Evolutionary conservation across 2,329 filamentous ascomycete species (phyloP).

Genomic region (Cladosporium sp.): DNA sequence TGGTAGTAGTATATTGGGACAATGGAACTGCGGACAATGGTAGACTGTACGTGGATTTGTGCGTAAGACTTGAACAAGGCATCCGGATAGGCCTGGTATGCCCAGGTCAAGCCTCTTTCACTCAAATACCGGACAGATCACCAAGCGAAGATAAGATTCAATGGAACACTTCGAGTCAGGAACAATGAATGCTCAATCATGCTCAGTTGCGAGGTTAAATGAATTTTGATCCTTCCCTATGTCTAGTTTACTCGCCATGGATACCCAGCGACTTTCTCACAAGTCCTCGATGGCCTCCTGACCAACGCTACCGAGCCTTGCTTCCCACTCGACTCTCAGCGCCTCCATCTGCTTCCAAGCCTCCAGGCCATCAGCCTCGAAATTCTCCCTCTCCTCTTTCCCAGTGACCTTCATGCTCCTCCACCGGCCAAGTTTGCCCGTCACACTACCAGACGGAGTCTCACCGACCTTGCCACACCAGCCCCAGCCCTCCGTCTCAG

Average conservation of each 20-base stretch:
- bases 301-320: slow-evolving; percentile 34
- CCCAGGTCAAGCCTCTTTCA: not conserved
- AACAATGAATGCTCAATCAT: not conserved
- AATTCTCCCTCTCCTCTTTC: slow-evolving; percentile 65
- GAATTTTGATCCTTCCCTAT: not conserved
- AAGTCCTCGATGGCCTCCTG: slow-evolving; percentile 14
- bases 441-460: slow-evolving; percentile 39
- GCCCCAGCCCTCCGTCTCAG: slow-evolving; percentile 87
- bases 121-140: not conserved
- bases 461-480: slow-evolving; percentile 60
- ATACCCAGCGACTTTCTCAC: not conserved
- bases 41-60: too few relatives aligned
- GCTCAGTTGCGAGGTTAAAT: not conserved
- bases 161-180: not conserved
- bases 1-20: not conserved
- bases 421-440: slow-evolving; percentile 59
- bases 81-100: not conserved
- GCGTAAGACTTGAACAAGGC: too few relatives aligned
- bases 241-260: not conserved
- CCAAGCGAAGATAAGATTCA: not conserved
- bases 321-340: slow-evolving; percentile 42
- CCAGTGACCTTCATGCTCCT: slow-evolving; percentile 61
- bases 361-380: slow-evolving; percentile 67
- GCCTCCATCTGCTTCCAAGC: slow-evolving; percentile 44
- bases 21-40: not conserved